Base-by-base conservation (phyloP, 1,284 basidiomycete species). In the Thecaphora thlaspeos region DNA sequence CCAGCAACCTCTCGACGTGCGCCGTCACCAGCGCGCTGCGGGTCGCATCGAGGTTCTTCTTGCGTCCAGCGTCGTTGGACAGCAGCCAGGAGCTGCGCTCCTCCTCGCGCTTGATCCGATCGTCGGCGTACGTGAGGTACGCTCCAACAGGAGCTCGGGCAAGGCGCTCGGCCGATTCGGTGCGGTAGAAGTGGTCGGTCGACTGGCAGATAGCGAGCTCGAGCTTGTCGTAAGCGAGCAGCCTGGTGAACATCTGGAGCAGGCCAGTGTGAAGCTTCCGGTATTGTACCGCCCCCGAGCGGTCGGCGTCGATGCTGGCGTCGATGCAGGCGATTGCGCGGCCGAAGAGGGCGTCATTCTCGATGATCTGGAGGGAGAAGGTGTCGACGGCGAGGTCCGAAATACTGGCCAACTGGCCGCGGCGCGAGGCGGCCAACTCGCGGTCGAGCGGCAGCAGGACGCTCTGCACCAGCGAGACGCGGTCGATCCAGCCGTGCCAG, bases 401-500 rank as follows among this genome's bases (percentile, higher is more conserved):
- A 23, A 64, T 55, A 28, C 52, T 18, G 46, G 23, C 12, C 41
- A 23, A 17, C 24, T 18, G 28, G 12, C 14, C 14, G 17, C 3
- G 37, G 7, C 3, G 19, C 10, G 36, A 18, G 17, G 46, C 7
- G 26, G 15, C 30, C 5, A 43, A 32, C 24, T 48, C 28, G 10
- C 59, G 51, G 37, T 66, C 63, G 28, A 66, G 23, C 5, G 63
- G 55, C 17, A 58, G 42, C 3, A 66, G 45, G 2, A 66, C 48
- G 39, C 59, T 52, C 41, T 56, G 55, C 14, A 66, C 54, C 11
- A 66, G 44, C 4, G 51, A 46, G 15, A 66, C 39, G 17, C 51
- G 62, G 17, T 62, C 58, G 40, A 55, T 59, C 70, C 70, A 73
- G 22, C 51, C 46, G 30, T 48, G 46, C 71, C 71, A 73, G 41